phyloP scores from a whole-genome alignment of 225 moss, liverwort and hornwort genomes.

The Anthoceros angustus region DNA sequence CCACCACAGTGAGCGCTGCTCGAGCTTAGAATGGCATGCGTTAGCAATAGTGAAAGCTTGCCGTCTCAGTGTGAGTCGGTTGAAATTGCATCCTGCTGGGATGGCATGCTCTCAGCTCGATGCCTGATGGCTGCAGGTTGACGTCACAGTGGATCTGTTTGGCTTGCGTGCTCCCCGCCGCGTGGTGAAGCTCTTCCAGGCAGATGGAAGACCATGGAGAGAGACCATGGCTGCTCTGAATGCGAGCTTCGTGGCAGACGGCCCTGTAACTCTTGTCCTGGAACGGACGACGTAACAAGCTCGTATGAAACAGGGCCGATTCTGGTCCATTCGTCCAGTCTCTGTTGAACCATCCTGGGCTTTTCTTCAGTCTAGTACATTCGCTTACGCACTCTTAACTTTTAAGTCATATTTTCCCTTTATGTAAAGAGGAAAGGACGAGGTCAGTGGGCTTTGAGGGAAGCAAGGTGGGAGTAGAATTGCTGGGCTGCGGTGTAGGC shows the following conservation, averaged over 20 bases:
- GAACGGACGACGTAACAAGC: constrained; percentile 15
- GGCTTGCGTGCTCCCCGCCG: constrained; percentile 56
- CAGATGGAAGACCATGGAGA: constrained; percentile 56
- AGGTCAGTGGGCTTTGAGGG: too few relatives aligned
- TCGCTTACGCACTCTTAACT: too few relatives aligned
- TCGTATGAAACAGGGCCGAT: too few relatives aligned
- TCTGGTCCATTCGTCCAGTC: too few relatives aligned
- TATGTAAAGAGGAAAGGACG: too few relatives aligned
- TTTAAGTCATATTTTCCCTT: too few relatives aligned
- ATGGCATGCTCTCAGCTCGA: not conserved
- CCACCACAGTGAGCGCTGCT: constrained; percentile 35
- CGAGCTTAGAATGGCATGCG: not conserved
- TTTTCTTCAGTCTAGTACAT: too few relatives aligned
- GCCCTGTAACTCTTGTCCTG: constrained; percentile 48
- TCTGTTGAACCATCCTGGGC: too few relatives aligned
- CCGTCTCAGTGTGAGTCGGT: not conserved
- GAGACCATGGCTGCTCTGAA: constrained; percentile 52
- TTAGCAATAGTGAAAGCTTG: too few relatives aligned
- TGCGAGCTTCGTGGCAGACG: constrained; percentile 61
- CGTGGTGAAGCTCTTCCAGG: constrained; percentile 42
- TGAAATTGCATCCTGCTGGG: not conserved
- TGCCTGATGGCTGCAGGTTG: not conserved
- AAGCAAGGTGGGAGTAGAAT: too few relatives aligned
- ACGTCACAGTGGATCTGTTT: constrained; percentile 45
- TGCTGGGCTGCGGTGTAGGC: too few relatives aligned